Evolutionary conservation across 2,329 filamentous ascomycete species (phyloP), one percentile per base, ranked within the genome.

Genomic region (Cladosporium sp.): DNA sequence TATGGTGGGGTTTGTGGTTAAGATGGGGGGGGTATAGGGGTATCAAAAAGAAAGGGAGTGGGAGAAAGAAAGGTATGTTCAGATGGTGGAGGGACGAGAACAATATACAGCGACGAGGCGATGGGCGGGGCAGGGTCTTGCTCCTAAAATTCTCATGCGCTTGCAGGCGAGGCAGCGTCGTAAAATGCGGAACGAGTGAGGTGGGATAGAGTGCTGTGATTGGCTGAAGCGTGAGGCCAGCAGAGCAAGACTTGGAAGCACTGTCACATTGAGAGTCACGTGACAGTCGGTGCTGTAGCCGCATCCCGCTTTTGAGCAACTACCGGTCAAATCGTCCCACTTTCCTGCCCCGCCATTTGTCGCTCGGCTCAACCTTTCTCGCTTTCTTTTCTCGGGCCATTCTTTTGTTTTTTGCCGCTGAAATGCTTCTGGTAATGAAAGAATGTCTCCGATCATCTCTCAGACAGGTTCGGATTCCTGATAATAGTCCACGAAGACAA

Each of bases 31-130:
- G 24, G 41, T 43, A 38, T 18, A 38, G 36, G 37, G 36, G 45
- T 41, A 34, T 40, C 17, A 41, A 22, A 24, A 42, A 27, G 20
- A 30, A 71, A 56, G 77, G 43, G 70, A 73, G 58, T 64, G 62
- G 39, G 29, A 60, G 62, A 50, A 5, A 38, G 34, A 12, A 18
- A 38, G 22, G 22, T 5, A 5, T 27, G 30, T 34, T 7, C 13
- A 12, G 30, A 34, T 7, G 30, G n/a, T 11, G 30, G 30, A 34
- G 12, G 30, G 11, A 15, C 5, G 30, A 34, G 30, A 15, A 34
- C 30, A 34, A 34, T 34, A 15, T 34, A 13, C 11, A 34, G n/a
- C 9, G n/a, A 11, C 11, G 30, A 34, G 30, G n/a, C 12, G 30
- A 15, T 15, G 30, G 30, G 30, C 30, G 30, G 30, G 30, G 30